Base-by-base conservation (phyloP, 1,139 yeast genomes). In the Keqinozyma sinolaborantium region DNA sequence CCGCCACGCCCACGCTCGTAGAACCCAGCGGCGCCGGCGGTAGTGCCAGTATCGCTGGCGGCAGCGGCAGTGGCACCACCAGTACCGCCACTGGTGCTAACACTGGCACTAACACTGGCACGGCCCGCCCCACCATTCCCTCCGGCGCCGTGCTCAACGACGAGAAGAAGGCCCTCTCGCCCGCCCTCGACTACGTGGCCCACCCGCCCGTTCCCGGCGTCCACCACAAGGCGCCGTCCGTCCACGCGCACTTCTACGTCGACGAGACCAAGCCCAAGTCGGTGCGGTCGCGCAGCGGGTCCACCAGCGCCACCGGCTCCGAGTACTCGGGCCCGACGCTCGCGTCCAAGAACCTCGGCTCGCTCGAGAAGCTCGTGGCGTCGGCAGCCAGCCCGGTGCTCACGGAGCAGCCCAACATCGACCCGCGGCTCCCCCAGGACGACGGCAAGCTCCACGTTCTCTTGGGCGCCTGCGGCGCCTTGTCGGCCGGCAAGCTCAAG, bases 381-480 rank as follows among this genome's bases (percentile, higher is more conserved):
- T 28, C 31, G 28, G 16, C 41, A 6, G 23, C 40, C 3, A 34
- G 40, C 25, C 46, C 42, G 10, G 24, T 19, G n/a, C 20, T 24
- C 28, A 58, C 60, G 32, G 83, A 77, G 42, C 70, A 66, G 30
- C 63, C 76, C 24, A 79, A 79, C 42, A 65, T 79, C 31, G 95
- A 85, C 49, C 88, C 95, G 2, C 68, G 95, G 27, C 64, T 88
- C 44, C 95, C 95, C 2, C 87, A 83, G 51, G 90, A 88, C 54
- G 97, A 90, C 56, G 95, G 95, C 5, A 88, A 85, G 52, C 60
- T 85, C 36, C 97, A 90, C 59, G 77, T 90, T 14, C 65, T 90
- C 36, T 67, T 90, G 36, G 97, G 95, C 3, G 95, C 88, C 1
- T 87, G 96, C 45, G 97, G 97, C 2, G 87, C 95, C 0, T 67